A percentile compares a stretch with the other conserved stretches of the same genome.
phyloP scores from a whole-genome alignment of 768 basidiomycete species.

The Amanita rimosa region DNA sequence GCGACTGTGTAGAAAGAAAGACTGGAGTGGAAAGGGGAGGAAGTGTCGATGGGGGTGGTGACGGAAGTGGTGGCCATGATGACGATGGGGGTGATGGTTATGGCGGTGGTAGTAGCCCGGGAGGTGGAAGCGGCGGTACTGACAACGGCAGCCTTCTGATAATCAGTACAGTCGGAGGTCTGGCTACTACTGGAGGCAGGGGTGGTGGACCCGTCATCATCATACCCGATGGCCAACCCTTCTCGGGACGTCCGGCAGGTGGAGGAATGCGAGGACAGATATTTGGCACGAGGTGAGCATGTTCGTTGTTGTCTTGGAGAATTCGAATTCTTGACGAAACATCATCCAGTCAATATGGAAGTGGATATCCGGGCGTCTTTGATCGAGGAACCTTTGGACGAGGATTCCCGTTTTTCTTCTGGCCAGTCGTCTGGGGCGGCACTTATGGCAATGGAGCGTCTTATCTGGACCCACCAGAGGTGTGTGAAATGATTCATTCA shows the following conservation, averaged over 20 bases:
- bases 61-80: too few species aligned
- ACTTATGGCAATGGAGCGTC: constrained; percentile 13
- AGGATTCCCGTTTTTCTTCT: constrained; percentile 55
- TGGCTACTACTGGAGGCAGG: constrained; percentile 15
- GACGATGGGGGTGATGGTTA: constrained; percentile 8
- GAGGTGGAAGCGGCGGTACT: not conserved
- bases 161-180: constrained; percentile 11
- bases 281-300: constrained; percentile 30
- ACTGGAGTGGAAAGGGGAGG: not conserved
- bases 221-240: constrained; percentile 33
- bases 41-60: constrained; percentile 9
- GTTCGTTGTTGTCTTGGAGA: constrained; percentile 4
- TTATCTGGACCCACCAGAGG: constrained; percentile 11
- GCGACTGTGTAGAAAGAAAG: too few species aligned
- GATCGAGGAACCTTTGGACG: constrained; percentile 35
- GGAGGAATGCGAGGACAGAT: constrained; percentile 37
- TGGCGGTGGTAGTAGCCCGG: not conserved
- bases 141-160: constrained; percentile 10
- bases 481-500: not conserved
- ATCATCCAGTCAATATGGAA: constrained; percentile 38
- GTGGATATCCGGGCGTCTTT: constrained; percentile 45
- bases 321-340: not conserved
- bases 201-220: constrained; percentile 20
- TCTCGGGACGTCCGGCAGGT: constrained; percentile 38
- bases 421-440: constrained; percentile 47